Percentiles rank a stretch among this genome's conserved stretches.
phyloP scores from a whole-genome alignment of 257 asterid species.

The Scutellaria barbata region DNA sequence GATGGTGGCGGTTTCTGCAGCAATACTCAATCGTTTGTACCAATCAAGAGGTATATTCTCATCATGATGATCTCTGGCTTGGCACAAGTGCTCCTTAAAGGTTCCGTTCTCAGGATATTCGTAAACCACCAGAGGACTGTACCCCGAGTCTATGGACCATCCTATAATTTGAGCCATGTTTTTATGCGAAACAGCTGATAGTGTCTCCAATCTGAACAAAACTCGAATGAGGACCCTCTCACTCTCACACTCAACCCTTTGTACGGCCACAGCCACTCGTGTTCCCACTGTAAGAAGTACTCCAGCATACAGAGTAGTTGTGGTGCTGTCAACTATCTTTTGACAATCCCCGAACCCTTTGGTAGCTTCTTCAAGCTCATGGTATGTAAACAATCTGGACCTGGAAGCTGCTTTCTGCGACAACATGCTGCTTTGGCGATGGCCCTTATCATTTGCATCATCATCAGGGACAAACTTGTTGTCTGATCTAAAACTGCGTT shows the following conservation, averaged over 20 bases:
- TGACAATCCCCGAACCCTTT: slow-evolving; percentile 57
- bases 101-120: slow-evolving; percentile 55
- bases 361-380: slow-evolving; percentile 70
- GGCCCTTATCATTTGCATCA: slow-evolving; percentile 19
- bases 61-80: slow-evolving; percentile 39
- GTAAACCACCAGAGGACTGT: slow-evolving; percentile 53
- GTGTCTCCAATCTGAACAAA: slow-evolving; percentile 49
- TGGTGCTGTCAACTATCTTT: slow-evolving; percentile 39
- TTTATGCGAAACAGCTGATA: slow-evolving; percentile 55
- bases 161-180: slow-evolving; percentile 62
- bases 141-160: slow-evolving; percentile 57
- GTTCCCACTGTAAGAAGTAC: slow-evolving; percentile 44
- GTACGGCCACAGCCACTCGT: slow-evolving; percentile 58
- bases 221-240: slow-evolving; percentile 47
- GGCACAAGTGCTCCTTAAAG: slow-evolving; percentile 48
- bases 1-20: slow-evolving; percentile 54
- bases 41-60: slow-evolving; percentile 45
- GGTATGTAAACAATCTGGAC: slow-evolving; percentile 53
- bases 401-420: slow-evolving; percentile 41
- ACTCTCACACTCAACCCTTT: slow-evolving; percentile 45
- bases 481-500: slow-evolving; percentile 42
- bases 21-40: slow-evolving; percentile 52
- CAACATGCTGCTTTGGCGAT: slow-evolving; percentile 37
- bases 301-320: slow-evolving; percentile 51
- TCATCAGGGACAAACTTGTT: slow-evolving; percentile 37